Evolutionary conservation across 345 rosid genomes (phyloP).

Genomic region (Firmiana major): DNA sequence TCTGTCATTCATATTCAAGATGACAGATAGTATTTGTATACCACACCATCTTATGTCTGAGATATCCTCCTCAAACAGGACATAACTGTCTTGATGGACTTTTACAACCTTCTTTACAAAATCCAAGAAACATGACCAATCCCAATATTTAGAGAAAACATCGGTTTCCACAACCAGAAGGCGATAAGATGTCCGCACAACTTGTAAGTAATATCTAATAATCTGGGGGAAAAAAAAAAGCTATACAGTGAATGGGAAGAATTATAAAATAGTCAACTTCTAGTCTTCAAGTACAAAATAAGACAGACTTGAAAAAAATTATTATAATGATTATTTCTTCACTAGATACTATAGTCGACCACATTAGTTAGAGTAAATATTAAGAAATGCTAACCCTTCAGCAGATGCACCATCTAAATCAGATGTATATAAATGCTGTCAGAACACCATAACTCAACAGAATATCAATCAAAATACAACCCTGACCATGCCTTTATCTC

Average conservation of each 20-base stretch:
- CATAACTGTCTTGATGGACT: slow-evolving; percentile 9
- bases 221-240: slow-evolving; percentile 32
- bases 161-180: slow-evolving; percentile 54
- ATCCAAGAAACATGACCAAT: slow-evolving; percentile 86
- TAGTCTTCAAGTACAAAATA: neutral
- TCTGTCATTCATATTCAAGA: slow-evolving; percentile 51
- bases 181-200: slow-evolving; percentile 61
- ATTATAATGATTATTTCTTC: neutral
- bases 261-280: neutral
- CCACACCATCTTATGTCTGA: slow-evolving; percentile 73
- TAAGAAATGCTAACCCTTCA: neutral
- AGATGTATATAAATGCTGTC: neutral
- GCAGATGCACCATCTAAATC: neutral
- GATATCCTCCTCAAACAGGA: slow-evolving; percentile 20
- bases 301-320: neutral
- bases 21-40: slow-evolving; percentile 46
- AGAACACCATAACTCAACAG: neutral
- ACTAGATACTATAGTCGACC: neutral
- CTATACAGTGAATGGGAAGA: neutral
- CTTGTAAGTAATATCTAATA: slow-evolving; percentile 33
- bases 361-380: neutral
- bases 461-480: neutral
- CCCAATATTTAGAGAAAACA: slow-evolving; percentile 70
- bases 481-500: neutral
- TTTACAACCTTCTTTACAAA: slow-evolving; percentile 34